phyloP scores from a whole-genome alignment of 495 filamentous ascomycete species.

The Apodospora peruviana region DNA sequence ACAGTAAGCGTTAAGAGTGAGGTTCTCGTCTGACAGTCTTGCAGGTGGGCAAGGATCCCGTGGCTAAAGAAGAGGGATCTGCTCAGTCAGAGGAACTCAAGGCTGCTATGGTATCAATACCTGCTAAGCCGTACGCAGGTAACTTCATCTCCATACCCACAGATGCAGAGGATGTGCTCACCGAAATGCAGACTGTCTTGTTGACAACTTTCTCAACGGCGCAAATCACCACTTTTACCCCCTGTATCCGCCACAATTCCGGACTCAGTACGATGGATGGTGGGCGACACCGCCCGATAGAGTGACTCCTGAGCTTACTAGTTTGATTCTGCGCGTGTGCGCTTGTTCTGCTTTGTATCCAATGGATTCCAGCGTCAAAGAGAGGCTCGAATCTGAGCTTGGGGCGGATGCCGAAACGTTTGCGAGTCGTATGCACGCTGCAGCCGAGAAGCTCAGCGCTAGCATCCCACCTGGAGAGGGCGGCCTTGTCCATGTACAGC shows the following conservation, averaged over 20 bases:
- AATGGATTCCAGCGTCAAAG: conserved; percentile 22
- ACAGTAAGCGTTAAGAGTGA: background rate
- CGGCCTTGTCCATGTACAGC: conserved; percentile 44
- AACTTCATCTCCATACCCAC: background rate
- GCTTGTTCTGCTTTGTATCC: conserved; percentile 46
- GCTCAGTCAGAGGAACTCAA: conserved; percentile 25
- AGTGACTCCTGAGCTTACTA: conserved; percentile 42
- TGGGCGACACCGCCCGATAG: conserved; percentile 33
- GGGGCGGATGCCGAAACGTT: conserved; percentile 30
- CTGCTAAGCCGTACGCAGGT: conserved; percentile 28
- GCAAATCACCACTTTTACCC: conserved; percentile 47
- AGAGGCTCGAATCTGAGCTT: conserved; percentile 44
- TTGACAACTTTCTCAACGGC: conserved; percentile 43
- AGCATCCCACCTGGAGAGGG: conserved; percentile 43
- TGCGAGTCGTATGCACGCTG: conserved; percentile 35
- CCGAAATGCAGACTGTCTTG: conserved; percentile 35
- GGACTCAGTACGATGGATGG: conserved; percentile 43
- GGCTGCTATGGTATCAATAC: conserved; percentile 12
- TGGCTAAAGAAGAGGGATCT: conserved; percentile 10
- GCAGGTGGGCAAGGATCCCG: conserved; percentile 10
- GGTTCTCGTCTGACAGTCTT: background rate
- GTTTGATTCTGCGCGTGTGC: conserved; percentile 46
- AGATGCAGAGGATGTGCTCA: conserved; percentile 21
- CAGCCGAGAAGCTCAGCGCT: conserved; percentile 39
- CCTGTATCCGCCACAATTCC: conserved; percentile 44